phyloP scores from a whole-genome alignment of 306 rosid species.

The Delonix regia region DNA sequence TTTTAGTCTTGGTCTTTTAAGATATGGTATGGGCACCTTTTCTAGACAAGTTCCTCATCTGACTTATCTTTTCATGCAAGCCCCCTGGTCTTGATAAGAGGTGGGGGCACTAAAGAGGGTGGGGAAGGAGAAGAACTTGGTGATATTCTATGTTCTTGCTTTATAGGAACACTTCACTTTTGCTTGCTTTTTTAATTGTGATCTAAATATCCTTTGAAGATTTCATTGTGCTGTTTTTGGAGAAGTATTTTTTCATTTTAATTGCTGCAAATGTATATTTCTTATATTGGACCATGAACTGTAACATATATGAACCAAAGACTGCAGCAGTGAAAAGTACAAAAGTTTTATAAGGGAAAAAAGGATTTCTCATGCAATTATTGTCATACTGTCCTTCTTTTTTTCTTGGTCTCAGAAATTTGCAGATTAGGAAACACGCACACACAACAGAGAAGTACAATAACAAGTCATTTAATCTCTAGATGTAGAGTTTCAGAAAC shows the following conservation, averaged over 20 bases:
- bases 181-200: slow-evolving; percentile 22
- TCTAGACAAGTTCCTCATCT: background rate
- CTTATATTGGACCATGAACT: slow-evolving; percentile 4
- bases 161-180: background rate
- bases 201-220: slow-evolving; percentile 10
- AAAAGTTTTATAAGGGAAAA: slow-evolving; percentile 12
- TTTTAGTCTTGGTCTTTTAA: slow-evolving; percentile 1
- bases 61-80: background rate
- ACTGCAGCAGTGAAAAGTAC: background rate
- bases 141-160: slow-evolving; percentile 35
- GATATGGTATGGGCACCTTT: background rate
- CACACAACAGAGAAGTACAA: background rate
- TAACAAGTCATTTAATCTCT: background rate
- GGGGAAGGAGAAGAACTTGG: background rate
- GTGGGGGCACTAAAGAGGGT: background rate
- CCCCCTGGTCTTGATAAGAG: background rate
- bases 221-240: background rate
- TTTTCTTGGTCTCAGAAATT: background rate
- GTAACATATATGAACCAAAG: slow-evolving; percentile 11
- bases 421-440: background rate
- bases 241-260: slow-evolving; percentile 18
- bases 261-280: slow-evolving; percentile 8
- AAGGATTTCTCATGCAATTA: slow-evolving; percentile 19
- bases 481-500: slow-evolving; percentile 14
- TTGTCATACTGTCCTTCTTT: background rate